Evolutionary conservation across 306 rosid species (phyloP).

Genomic region (Delonix regia): DNA sequence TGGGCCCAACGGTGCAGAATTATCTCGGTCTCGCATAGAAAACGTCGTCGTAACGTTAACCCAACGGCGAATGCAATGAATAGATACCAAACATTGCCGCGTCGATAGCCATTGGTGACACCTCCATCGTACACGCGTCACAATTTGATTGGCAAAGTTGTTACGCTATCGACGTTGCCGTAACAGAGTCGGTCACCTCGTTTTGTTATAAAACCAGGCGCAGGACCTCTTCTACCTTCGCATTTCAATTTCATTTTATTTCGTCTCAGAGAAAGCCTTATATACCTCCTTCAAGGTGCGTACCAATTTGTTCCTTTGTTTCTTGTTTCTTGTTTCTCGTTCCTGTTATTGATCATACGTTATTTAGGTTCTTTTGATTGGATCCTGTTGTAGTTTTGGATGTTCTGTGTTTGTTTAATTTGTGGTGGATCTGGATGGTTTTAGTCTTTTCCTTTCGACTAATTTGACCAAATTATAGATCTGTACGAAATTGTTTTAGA

Average conservation of each 20-base stretch:
- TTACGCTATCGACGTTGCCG: neutral
- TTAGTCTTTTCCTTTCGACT: neutral
- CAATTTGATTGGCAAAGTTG: neutral
- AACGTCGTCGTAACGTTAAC: slow-evolving; percentile 7
- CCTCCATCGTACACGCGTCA: slow-evolving; percentile 33
- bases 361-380: neutral
- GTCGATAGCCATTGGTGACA: neutral
- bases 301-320: neutral
- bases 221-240: fast-evolving
- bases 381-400: neutral
- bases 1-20: slow-evolving; percentile 4
- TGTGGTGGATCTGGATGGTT: neutral
- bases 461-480: neutral
- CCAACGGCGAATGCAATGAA: neutral
- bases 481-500: neutral
- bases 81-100: slow-evolving; percentile 24
- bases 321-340: too few species aligned
- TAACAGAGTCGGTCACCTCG: neutral
- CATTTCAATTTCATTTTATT: neutral
- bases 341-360: neutral
- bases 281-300: slow-evolving; percentile 33
- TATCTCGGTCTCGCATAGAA: neutral
- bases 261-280: neutral
- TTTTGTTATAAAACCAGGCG: slow-evolving; percentile 27
- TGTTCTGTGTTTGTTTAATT: neutral